phyloP scores from a whole-genome alignment of 1,139 yeast genomes.

The Saccharomyces hybrid region DNA sequence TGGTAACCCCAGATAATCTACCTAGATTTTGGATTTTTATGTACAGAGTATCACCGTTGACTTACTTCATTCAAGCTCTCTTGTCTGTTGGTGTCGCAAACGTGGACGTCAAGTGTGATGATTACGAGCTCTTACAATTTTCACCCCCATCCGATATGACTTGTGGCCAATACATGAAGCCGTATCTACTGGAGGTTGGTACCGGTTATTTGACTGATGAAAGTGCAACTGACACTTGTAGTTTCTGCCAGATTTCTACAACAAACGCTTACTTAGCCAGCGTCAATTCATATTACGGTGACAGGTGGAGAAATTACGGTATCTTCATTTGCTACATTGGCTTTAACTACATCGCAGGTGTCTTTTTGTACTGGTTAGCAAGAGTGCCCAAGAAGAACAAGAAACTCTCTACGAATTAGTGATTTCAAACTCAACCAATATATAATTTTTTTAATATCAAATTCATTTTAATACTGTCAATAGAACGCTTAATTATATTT shows the following conservation, averaged over 20 bases:
- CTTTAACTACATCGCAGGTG: constrained; percentile 44
- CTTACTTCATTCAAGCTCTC: constrained; percentile 45
- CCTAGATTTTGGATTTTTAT: constrained; percentile 52
- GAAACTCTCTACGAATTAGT: constrained; percentile 5
- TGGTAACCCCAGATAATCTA: constrained; percentile 48
- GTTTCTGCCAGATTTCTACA: constrained; percentile 40
- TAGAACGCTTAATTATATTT: background rate
- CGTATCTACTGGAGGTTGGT: constrained; percentile 41
- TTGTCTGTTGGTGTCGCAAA: constrained; percentile 46
- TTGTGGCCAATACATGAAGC: constrained; percentile 43
- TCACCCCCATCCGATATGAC: constrained; percentile 41
- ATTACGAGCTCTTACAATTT: constrained; percentile 38
- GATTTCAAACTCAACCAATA: too few relatives aligned
- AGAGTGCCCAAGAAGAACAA: constrained; percentile 52
- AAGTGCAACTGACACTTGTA: constrained; percentile 38
- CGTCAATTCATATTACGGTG: constrained; percentile 37
- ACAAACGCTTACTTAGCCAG: constrained; percentile 44
- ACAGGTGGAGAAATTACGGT: constrained; percentile 63
- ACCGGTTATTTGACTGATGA: constrained; percentile 44
- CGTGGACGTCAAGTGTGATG: constrained; percentile 39
- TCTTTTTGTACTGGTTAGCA: constrained; percentile 58
- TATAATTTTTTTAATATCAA: background rate
- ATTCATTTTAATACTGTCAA: background rate
- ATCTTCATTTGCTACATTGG: constrained; percentile 34
- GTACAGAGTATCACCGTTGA: constrained; percentile 56